Conservation (phyloP, 176 grass and related monocot genomes). For the Saccharum spontaneum region DNA sequence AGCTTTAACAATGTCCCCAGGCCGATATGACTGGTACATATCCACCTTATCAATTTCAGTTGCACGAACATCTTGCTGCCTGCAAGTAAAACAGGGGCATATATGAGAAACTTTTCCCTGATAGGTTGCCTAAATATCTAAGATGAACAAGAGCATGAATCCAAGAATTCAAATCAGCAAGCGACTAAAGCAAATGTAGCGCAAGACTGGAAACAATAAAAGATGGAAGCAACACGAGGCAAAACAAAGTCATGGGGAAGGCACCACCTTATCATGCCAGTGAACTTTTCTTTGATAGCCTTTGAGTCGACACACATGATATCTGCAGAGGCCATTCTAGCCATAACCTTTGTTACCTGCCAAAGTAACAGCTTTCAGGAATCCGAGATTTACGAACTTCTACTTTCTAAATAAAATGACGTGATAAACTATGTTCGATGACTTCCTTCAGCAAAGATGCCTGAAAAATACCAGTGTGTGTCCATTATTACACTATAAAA, state of each 20-base stretch:
- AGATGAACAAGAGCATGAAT: neutral
- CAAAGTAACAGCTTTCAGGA: neutral
- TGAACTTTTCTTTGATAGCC: conserved; percentile 92
- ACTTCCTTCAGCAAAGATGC: neutral
- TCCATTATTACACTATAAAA: neutral
- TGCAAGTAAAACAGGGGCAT: conserved; percentile 9
- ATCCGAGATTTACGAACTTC: neutral
- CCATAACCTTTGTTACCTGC: conserved; percentile 90
- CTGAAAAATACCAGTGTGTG: neutral
- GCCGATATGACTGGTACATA: conserved; percentile 92
- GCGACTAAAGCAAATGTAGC: neutral
- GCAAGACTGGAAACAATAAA: neutral
- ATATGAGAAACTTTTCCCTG: neutral
- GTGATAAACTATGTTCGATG: neutral
- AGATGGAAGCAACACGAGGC: neutral
- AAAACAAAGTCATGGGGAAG: conserved; percentile 1
- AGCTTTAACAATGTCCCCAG: conserved; percentile 47
- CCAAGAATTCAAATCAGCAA: neutral
- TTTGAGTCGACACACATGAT: conserved; percentile 92
- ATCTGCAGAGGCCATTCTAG: conserved; percentile 72
- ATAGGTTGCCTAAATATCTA: neutral
- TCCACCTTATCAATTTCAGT: conserved; percentile 99
- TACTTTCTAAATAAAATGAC: neutral
- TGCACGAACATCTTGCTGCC: conserved; percentile 97
- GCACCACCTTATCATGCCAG: conserved; percentile 79